Evolutionary conservation across 225 moss, liverwort and hornwort species (phyloP).

Genomic region (Polytrichum commune): DNA sequence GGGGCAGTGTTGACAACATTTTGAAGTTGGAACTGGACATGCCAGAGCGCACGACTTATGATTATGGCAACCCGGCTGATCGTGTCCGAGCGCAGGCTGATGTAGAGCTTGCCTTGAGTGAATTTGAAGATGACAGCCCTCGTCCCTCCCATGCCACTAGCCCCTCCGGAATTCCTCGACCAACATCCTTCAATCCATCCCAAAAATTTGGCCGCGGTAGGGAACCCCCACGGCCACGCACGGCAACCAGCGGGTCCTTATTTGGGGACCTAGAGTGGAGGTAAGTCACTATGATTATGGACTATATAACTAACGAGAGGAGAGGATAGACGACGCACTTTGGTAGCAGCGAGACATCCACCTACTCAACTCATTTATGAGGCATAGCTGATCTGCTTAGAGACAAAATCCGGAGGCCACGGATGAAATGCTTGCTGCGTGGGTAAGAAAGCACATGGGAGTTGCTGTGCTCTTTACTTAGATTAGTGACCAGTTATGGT

Average conservation of each 20-base stretch:
- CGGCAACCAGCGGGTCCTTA: slow-evolving; percentile 28
- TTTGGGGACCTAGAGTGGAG: neutral
- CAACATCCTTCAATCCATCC: slow-evolving; percentile 4
- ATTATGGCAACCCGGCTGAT: slow-evolving; percentile 56
- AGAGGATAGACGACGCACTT: no score
- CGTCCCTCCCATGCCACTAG: slow-evolving; percentile 51
- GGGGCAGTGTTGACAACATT: slow-evolving; percentile 84
- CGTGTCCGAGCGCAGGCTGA: slow-evolving; percentile 41
- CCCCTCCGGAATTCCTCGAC: slow-evolving; percentile 52
- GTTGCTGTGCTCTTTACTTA: no score
- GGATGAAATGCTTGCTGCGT: no score
- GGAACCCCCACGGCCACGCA: slow-evolving; percentile 55
- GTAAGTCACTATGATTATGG: no score
- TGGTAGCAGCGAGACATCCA: no score
- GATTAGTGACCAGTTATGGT: no score
- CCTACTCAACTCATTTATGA: no score
- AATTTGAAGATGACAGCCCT: slow-evolving; percentile 70
- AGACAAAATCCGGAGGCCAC: no score
- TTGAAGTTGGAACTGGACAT: slow-evolving; percentile 79
- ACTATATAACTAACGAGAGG: no score
- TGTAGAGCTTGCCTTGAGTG: slow-evolving; percentile 59
- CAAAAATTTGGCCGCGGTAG: slow-evolving; percentile 73
- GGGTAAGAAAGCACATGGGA: no score
- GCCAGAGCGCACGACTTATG: slow-evolving; percentile 75
- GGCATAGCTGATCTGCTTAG: no score